Conservation (phyloP, 345 rosid species). For the Carallia pectinifolia region DNA sequence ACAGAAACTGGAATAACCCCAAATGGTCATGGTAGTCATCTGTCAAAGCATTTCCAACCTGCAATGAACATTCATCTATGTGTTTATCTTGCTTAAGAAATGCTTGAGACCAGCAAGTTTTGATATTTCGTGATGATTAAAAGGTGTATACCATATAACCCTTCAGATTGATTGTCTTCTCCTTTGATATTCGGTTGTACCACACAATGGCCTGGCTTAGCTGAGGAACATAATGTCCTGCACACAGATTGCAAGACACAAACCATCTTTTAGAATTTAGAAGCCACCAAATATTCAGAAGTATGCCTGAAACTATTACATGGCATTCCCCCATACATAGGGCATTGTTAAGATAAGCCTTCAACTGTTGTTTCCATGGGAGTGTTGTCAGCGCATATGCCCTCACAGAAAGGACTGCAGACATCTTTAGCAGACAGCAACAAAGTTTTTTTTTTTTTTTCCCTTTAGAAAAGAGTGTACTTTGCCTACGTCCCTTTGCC, state of each 20-base stretch:
- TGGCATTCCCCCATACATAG: not conserved
- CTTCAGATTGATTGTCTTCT: conserved; percentile 62
- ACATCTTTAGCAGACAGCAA: no score
- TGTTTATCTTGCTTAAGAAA: conserved; percentile 7
- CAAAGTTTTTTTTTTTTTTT: no score
- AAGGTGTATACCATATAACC: conserved; percentile 71
- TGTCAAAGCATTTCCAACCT: conserved; percentile 93
- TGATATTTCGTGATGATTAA: conserved; percentile 6
- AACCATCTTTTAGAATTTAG: conserved; percentile 5
- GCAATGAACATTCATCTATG: conserved; percentile 29
- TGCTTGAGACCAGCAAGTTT: not conserved
- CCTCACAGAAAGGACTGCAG: no score
- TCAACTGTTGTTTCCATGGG: no score
- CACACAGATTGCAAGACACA: conserved; percentile 6
- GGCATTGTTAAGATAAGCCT: no score
- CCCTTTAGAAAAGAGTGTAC: no score
- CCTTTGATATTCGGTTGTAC: conserved; percentile 47
- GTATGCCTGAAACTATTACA: not conserved
- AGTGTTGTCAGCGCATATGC: no score
- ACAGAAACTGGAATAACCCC: conserved; percentile 76
- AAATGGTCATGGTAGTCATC: conserved; percentile 82
- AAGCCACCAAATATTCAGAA: conserved; percentile 5
- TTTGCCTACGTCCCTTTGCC: no score
- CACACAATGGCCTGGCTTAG: conserved; percentile 71
- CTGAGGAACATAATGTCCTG: conserved; percentile 97